Evolutionary conservation across 305 asterid genomes (phyloP).

Genomic region (Salvia sclarea): DNA sequence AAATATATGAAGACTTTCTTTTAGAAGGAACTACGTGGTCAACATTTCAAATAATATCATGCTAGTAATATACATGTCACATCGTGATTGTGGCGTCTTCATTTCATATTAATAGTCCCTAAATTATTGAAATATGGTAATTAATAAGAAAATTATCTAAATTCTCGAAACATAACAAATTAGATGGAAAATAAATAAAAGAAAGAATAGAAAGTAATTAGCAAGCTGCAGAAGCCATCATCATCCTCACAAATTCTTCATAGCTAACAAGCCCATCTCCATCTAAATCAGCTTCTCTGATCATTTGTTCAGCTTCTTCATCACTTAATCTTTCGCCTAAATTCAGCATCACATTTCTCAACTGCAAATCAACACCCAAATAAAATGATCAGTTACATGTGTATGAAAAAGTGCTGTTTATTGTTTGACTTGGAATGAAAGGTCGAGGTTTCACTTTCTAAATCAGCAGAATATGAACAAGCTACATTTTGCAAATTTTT

Average conservation of each 20-base stretch:
- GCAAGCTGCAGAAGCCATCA: conserved; percentile 41
- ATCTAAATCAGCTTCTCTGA: conserved; percentile 77
- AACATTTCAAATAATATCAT: background rate
- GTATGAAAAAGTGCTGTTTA: background rate
- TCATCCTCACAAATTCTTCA: conserved; percentile 77
- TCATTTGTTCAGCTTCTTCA: conserved; percentile 84
- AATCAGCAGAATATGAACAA: background rate
- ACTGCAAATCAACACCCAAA: conserved; percentile 40
- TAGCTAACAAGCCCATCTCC: conserved; percentile 89
- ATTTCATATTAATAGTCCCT: background rate
- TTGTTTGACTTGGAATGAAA: background rate
- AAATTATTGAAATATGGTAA: conserved; percentile 18
- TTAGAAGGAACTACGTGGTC: too few species aligned
- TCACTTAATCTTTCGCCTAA: conserved; percentile 75
- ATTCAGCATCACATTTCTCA: conserved; percentile 74
- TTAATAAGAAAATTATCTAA: background rate
- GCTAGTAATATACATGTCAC: background rate
- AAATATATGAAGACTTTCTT: too few species aligned
- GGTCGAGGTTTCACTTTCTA: background rate
- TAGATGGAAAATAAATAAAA: background rate
- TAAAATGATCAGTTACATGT: background rate
- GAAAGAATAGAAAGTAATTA: background rate
- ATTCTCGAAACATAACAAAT: conserved; percentile 12
- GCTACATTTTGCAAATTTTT: background rate
- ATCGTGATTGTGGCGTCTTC: background rate